Base-by-base conservation (phyloP, 106 monocot species). In the Phalaenopsis equestris region DNA sequence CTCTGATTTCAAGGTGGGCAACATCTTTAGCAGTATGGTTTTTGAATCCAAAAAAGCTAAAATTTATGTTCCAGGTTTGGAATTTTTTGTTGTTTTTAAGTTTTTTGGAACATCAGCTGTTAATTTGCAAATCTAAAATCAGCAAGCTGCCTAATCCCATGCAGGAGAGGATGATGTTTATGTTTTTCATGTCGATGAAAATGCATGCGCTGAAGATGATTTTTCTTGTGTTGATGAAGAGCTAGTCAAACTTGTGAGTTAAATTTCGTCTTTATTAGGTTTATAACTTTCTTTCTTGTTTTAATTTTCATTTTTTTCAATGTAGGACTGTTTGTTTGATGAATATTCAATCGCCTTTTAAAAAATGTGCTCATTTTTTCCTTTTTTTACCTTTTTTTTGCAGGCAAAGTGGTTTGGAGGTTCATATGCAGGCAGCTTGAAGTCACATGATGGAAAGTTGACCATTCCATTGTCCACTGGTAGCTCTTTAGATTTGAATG, bases 391-490 rank as follows among this genome's bases (percentile, higher is more conserved):
- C 0, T 30, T 30, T 30, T 72, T 61, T 45, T 56, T 91, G 52
- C 83, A 97, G 97, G 90, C 92, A 77, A 70, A 77, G 8, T 87
- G 80, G 85, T 41, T 92, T 55, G 90, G 86, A 30, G 97, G 90
- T 67, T 87, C 86, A 78, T 89, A 89, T 90, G 61, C 76, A 39
- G 86, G 91, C 5, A 70, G 68, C 55, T 18, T 83, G 72, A 83
- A 85, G 18, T 81, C 89, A 74, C 47, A 58, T 5, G 86, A 89
- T 82, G 94, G 87, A 24, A 72, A 81, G 43, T 70, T 97, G 79
- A 81, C 23, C 37, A 72, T 97, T 85, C 83, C 92, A 48, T 86
- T 94, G 84, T 38, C 86, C 30, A 84, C 82, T 78, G 90, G 87
- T 48, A 79, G 83, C 46, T 81, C 85, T 80, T 67, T 92, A 43